phyloP scores from a whole-genome alignment of 192 early-diverging fungal species.

The Rhizoclosmatium sp. region DNA sequence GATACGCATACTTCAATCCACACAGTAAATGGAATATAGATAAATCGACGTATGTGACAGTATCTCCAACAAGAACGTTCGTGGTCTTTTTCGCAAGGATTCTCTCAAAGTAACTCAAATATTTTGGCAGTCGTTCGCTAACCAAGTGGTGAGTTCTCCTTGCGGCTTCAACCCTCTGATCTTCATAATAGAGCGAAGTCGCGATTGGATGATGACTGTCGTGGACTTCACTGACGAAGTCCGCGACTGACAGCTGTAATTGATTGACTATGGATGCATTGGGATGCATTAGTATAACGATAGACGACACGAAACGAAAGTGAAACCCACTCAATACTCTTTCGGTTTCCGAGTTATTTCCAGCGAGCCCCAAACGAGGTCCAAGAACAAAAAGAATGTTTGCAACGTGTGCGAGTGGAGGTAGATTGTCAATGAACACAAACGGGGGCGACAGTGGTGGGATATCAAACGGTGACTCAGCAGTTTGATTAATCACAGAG shows the following conservation, averaged over 20 bases:
- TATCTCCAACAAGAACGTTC: conserved; percentile 1
- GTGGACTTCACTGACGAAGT: conserved; percentile 3
- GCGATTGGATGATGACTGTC: conserved; percentile 5
- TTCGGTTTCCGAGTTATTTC: neutral
- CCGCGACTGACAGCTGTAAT: neutral
- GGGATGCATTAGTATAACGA: neutral
- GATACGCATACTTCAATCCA: neutral
- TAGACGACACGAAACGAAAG: neutral
- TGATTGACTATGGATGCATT: neutral
- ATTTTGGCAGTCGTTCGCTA: conserved; percentile 1
- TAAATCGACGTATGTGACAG: neutral
- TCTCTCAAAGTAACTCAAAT: neutral
- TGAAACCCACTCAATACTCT: neutral
- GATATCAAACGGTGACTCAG: neutral
- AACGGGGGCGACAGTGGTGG: conserved; percentile 1
- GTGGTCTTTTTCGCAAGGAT: neutral
- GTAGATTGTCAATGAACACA: neutral
- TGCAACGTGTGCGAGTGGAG: neutral
- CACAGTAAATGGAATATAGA: neutral
- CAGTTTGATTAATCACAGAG: neutral
- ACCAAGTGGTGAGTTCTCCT: neutral
- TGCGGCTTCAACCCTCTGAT: neutral
- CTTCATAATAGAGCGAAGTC: neutral
- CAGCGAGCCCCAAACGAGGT: neutral
- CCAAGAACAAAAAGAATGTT: conserved; percentile 8